These are phyloP conservation scores for Eucalyptus marginata DNA, from an alignment of 345 rosid genomes.

Conservation along the genomic window DNA sequence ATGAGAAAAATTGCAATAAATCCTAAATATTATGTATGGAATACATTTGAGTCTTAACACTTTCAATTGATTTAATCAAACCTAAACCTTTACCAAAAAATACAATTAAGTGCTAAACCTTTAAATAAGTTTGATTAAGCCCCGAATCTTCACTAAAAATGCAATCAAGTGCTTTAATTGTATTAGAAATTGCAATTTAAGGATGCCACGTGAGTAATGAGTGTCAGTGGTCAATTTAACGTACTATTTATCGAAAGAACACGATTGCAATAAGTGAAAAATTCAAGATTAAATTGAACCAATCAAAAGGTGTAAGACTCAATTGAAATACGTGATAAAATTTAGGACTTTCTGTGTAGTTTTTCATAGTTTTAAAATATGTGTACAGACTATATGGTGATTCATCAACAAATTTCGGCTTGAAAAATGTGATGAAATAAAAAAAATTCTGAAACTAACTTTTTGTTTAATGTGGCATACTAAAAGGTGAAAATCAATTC, in stretches of 20 bases:
- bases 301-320: background rate
- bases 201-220: background rate
- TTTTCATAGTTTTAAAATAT: background rate
- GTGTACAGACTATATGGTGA: too few species aligned
- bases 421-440: too few species aligned
- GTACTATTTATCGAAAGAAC: too few species aligned
- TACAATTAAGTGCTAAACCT: accelerated
- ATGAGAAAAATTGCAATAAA: background rate
- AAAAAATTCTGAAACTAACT: background rate
- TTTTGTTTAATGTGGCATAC: background rate
- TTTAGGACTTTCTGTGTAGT: background rate
- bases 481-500: background rate
- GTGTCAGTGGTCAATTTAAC: too few species aligned
- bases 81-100: background rate
- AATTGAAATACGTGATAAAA: background rate
- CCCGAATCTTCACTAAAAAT: background rate
- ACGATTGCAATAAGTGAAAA: too few species aligned
- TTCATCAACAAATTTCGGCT: too few species aligned
- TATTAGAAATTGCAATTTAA: too few species aligned
- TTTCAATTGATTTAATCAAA: background rate
- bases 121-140: background rate
- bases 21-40: accelerated
- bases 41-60: background rate
- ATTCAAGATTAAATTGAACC: background rate
- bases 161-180: background rate